Evolutionary conservation across 164 flowering plant species (phyloP), one percentile per base, ranked within the genome.

Genomic region (Stephania japonica): DNA sequence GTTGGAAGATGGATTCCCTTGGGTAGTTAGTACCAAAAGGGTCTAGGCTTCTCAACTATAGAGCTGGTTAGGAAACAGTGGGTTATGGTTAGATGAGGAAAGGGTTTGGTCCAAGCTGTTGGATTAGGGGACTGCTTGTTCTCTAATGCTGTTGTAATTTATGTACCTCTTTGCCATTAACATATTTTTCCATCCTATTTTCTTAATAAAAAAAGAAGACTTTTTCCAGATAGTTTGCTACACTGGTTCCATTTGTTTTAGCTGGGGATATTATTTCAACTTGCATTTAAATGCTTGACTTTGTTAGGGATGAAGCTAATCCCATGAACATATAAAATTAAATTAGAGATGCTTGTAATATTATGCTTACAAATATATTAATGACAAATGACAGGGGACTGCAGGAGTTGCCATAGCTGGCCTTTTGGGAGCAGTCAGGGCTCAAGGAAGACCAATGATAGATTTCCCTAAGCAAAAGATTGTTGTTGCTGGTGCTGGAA

Each of bases 351-450:
- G 26, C 65, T 70, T 27, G 62, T 59, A 24, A n/a, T 23, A 65
- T 16, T 44, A 25, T 65, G 44, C 61, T 68, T 69, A 11, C 14
- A 4, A 21, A 10, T 26, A n/a, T 68, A 19, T 21, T 56, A 2
- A 42, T 62, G 42, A 69, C 65, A 24, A 18, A 25, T 12, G 24
- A 26, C 85, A 95, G 99, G 99, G 99, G 77, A 95, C 99, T 43
- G 97, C 99, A 24, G 99, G 99, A 73, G 97, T 95, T 80, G 99
- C 99, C 69, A 84, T 93, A 72, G 99, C 99, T 83, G 99, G 99
- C 67, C 93, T 95, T 82, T 78, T 95, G 72, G 99, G 98, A 80
- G 98, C 98, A 76, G 99, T 95, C 44, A 89, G 99, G 79, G 96
- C 98, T 67, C 98, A 95, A 77, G 99, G 99, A 79, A 90, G 83